Conservation (phyloP, 2,329 filamentous ascomycete species). For the Ampelomyces quisqualis region DNA sequence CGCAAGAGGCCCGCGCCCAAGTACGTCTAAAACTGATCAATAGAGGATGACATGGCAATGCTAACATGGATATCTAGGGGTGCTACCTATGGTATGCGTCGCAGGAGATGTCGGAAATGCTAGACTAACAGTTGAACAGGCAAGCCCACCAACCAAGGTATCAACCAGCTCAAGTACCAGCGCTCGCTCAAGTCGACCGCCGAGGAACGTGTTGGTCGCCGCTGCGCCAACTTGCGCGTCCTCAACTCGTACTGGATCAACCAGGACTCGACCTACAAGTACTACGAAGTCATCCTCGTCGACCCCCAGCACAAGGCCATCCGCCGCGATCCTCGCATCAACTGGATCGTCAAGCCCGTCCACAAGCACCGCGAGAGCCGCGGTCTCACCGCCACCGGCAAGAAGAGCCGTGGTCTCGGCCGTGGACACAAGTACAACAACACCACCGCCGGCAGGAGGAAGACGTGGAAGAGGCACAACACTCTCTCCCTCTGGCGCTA, state of each 20-base stretch:
- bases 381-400: constrained; percentile 97
- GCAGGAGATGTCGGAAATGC: not conserved
- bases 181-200: constrained; percentile 95
- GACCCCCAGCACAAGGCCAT: constrained; percentile 99
- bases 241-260: constrained; percentile 99
- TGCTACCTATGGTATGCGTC: constrained; percentile 88
- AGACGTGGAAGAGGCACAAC: constrained; percentile 99
- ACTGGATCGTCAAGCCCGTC: constrained; percentile 99
- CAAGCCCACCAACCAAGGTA: constrained; percentile 99
- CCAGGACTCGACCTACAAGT: constrained; percentile 99
- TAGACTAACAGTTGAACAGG: constrained; percentile 57
- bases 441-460: constrained; percentile 92
- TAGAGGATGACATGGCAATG: constrained; percentile 4
- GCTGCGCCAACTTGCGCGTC: constrained; percentile 97
- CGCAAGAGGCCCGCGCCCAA: constrained; percentile 96
- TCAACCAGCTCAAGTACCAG: constrained; percentile 99
- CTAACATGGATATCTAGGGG: constrained; percentile 56
- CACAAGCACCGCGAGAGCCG: constrained; percentile 99
- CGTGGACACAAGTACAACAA: constrained; percentile 99
- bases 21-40: constrained; percentile 23
- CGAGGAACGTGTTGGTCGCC: constrained; percentile 99
- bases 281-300: constrained; percentile 99
- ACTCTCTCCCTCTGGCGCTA: constrained; percentile 98
- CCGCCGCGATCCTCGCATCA: constrained; percentile 98
- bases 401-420: constrained; percentile 99